These are phyloP conservation scores for Penicillium robsamsonii DNA, from an alignment of 495 filamentous ascomycete species.

Conservation along the genomic window DNA sequence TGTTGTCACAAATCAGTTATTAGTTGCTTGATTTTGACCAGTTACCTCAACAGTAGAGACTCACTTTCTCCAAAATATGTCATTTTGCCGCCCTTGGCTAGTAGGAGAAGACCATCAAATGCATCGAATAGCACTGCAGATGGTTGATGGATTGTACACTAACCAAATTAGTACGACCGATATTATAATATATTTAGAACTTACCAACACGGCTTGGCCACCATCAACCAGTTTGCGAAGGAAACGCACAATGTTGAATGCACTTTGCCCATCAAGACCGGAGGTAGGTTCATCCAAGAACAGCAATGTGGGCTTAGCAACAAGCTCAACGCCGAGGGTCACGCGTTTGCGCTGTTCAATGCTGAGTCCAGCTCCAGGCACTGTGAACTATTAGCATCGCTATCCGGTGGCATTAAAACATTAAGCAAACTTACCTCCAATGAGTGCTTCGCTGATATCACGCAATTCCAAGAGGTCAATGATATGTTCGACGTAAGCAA, in stretches of 20 bases:
- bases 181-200: background rate
- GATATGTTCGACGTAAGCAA: constrained; percentile 51
- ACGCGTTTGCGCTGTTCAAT: constrained; percentile 88
- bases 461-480: constrained; percentile 48
- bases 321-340: constrained; percentile 77
- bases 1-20: constrained; percentile 33
- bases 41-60: constrained; percentile 6
- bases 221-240: constrained; percentile 76
- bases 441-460: constrained; percentile 55
- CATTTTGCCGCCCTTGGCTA: constrained; percentile 53
- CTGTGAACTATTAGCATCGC: constrained; percentile 17
- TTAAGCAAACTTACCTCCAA: constrained; percentile 49
- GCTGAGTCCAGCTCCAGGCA: constrained; percentile 69
- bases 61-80: constrained; percentile 59
- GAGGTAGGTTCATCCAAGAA: constrained; percentile 67
- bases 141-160: constrained; percentile 92
- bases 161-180: constrained; percentile 5
- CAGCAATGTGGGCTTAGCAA: constrained; percentile 62
- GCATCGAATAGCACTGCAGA: constrained; percentile 60
- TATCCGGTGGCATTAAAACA: background rate
- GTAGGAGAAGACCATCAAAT: constrained; percentile 50
- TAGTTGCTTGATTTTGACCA: constrained; percentile 1
- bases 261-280: constrained; percentile 62
- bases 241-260: constrained; percentile 68
- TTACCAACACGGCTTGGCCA: constrained; percentile 76